Conservation (phyloP, 129 eudicot genomes). For the Arctium lappa region DNA sequence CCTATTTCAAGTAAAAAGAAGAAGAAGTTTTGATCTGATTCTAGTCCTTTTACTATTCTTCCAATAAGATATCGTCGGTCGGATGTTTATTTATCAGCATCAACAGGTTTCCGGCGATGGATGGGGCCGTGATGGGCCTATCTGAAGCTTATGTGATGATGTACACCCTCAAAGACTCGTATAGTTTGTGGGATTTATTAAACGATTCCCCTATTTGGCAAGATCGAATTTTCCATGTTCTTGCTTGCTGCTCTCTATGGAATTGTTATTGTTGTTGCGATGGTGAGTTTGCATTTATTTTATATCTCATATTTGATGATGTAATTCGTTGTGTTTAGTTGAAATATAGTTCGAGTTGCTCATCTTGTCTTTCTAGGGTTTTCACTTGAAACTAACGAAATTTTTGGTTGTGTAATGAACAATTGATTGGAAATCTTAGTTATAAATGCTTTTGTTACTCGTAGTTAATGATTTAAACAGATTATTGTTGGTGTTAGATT, state of each 20-base stretch:
- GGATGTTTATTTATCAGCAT: not conserved
- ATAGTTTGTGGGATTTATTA: slow-evolving; percentile 58
- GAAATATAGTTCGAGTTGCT: not conserved
- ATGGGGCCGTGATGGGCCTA: slow-evolving; percentile 34
- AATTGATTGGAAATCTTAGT: not conserved
- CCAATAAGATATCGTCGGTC: slow-evolving; percentile 14
- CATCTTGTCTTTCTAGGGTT: slow-evolving; percentile 19
- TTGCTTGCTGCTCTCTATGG: slow-evolving; percentile 58
- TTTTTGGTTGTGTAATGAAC: not conserved
- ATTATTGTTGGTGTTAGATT: not conserved
- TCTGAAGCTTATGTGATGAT: slow-evolving; percentile 40
- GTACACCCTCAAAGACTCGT: slow-evolving; percentile 43
- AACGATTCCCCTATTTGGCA: slow-evolving; percentile 72
- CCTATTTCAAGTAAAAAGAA: not conserved
- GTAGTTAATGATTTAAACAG: not conserved
- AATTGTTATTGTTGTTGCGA: slow-evolving; percentile 57
- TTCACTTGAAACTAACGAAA: not conserved
- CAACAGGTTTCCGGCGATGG: slow-evolving; percentile 35
- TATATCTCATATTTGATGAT: not conserved
- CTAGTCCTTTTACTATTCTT: not conserved
- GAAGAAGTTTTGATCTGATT: not conserved
- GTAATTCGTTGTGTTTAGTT: not conserved
- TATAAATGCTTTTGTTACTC: not conserved
- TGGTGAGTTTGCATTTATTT: slow-evolving; percentile 33
- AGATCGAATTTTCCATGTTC: slow-evolving; percentile 69